Conservation (phyloP, 441 rosid genomes). For the Brassica hybrid region DNA sequence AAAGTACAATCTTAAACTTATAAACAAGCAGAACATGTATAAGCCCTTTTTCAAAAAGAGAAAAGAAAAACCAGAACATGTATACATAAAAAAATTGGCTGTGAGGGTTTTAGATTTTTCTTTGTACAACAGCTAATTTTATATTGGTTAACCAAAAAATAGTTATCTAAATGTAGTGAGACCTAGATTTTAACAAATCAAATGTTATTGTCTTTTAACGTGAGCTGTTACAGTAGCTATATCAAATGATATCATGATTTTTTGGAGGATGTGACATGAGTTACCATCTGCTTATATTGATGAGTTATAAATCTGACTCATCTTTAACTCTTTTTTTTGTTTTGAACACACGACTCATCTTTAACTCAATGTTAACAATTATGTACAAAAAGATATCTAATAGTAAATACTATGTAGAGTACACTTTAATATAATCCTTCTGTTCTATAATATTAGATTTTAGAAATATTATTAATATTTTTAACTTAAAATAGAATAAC, state of each 20-base stretch:
- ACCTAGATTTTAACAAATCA: not conserved
- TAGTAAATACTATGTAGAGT: not conserved
- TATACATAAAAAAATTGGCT: not conserved
- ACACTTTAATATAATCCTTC: not conserved
- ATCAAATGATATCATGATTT: not conserved
- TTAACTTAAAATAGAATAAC: too few species aligned
- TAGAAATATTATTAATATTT: too few species aligned
- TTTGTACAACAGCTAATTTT: not conserved
- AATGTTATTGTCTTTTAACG: not conserved
- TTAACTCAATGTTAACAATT: not conserved
- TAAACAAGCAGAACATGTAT: too few species aligned
- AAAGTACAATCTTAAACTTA: too few species aligned
- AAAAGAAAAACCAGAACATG: not conserved
- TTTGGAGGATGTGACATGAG: not conserved
- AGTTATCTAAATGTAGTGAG: not conserved
- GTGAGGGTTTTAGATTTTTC: not conserved
- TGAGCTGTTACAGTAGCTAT: not conserved
- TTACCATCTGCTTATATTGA: not conserved
- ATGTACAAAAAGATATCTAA: not conserved
- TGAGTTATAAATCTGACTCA: not conserved
- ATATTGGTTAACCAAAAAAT: not conserved
- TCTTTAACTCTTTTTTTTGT: not conserved
- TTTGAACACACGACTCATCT: not conserved
- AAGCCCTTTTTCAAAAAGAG: too few species aligned
- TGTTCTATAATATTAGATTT: too few species aligned